These are phyloP conservation scores for Pseudogymnoascus sp. DNA, from an alignment of 2,329 filamentous ascomycete species.

Conservation along the genomic window DNA sequence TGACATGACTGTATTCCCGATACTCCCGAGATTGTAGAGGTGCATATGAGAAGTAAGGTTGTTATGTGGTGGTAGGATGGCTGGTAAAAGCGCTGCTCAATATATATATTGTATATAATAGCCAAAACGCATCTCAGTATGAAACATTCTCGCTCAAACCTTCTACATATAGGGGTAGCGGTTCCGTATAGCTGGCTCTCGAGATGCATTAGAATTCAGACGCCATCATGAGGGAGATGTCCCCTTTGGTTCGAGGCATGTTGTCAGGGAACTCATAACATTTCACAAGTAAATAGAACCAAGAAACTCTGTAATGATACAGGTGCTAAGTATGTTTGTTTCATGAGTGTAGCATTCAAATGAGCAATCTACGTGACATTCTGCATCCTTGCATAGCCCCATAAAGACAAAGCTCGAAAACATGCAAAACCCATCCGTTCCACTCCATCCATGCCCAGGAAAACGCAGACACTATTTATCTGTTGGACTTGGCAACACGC, in stretches of 20 bases:
- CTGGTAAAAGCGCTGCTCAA: background rate
- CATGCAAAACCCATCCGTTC: conserved; percentile 11
- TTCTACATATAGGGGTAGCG: background rate
- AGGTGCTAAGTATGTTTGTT: conserved; percentile 12
- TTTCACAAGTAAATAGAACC: background rate
- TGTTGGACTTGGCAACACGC: conserved; percentile 99
- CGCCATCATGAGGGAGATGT: too few relatives aligned
- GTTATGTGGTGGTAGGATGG: background rate
- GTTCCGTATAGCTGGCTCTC: background rate
- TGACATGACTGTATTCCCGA: conserved; percentile 21
- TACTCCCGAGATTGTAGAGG: background rate
- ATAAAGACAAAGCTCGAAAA: conserved; percentile 27
- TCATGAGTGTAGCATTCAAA: conserved; percentile 21
- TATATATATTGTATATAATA: background rate
- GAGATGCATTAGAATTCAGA: background rate
- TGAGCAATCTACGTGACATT: conserved; percentile 28
- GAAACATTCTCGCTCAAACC: background rate
- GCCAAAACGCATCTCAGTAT: background rate
- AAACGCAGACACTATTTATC: conserved; percentile 59
- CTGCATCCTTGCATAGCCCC: conserved; percentile 27
- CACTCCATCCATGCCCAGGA: conserved; percentile 24
- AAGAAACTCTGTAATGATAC: background rate
- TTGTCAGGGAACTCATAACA: background rate
- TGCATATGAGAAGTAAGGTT: background rate
- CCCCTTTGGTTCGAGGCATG: background rate